A percentile compares a stretch with the other conserved stretches of the same genome.
These are phyloP conservation scores for Verticillium tricorpus DNA, from an alignment of 2,329 filamentous ascomycete species.

Conservation along the genomic window DNA sequence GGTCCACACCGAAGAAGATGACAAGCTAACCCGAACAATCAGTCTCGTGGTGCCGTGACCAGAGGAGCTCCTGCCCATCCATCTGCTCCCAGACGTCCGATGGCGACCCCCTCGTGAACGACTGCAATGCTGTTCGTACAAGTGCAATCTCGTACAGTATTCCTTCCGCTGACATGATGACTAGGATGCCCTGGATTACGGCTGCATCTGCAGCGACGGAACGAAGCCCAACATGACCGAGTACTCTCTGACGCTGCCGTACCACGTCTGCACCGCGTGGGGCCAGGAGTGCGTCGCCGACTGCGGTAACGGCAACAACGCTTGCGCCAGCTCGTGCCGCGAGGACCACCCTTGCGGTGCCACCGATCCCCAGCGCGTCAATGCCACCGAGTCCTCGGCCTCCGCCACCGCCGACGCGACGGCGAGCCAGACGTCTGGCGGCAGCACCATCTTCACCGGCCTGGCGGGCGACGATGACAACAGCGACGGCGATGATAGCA, in stretches of 20 bases:
- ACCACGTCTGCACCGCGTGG: conserved; percentile 69
- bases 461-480: conserved; percentile 8
- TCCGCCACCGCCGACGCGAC: conserved; percentile 33
- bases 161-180: background rate
- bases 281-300: conserved; percentile 60
- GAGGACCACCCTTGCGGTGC: conserved; percentile 71
- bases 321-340: conserved; percentile 58
- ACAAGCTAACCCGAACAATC: conserved; percentile 9
- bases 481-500: background rate
- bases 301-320: conserved; percentile 49
- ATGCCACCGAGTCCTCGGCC: conserved; percentile 42
- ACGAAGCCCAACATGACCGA: conserved; percentile 67
- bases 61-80: conserved; percentile 61
- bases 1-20: background rate
- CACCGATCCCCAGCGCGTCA: conserved; percentile 54
- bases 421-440: conserved; percentile 21
- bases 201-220: conserved; percentile 67
- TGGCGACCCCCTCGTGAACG: conserved; percentile 53
- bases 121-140: conserved; percentile 59
- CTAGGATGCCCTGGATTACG: conserved; percentile 58
- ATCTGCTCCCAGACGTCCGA: conserved; percentile 62
- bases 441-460: conserved; percentile 33
- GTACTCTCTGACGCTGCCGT: conserved; percentile 75
- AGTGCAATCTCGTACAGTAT: background rate
- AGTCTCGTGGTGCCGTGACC: conserved; percentile 63